phyloP scores from a whole-genome alignment of 2,329 filamentous ascomycete genomes.

The Phyllosticta citribraziliensis region DNA sequence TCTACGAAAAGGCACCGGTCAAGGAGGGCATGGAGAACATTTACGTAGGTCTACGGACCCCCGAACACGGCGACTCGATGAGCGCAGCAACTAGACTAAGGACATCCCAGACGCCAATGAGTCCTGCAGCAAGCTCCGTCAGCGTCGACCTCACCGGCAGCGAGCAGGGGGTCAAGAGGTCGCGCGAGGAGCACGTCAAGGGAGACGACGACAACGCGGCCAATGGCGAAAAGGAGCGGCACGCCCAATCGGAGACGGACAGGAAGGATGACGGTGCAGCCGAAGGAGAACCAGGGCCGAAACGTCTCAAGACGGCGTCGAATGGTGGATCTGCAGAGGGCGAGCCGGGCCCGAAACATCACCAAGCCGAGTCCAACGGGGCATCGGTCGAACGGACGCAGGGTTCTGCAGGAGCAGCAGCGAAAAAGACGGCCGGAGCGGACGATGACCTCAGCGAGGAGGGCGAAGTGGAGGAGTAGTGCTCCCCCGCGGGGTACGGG shows the following conservation, averaged over 20 bases:
- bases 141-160: slow-evolving; percentile 16
- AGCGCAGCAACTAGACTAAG: slow-evolving; percentile 22
- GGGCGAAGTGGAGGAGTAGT: slow-evolving; percentile 37
- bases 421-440: slow-evolving; percentile 3
- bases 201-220: slow-evolving; percentile 11
- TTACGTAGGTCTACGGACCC: slow-evolving; percentile 35
- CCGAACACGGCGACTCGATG: slow-evolving; percentile 24
- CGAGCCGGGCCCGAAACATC: not conserved
- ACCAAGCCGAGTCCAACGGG: not conserved
- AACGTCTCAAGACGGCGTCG: slow-evolving; percentile 11
- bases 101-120: slow-evolving; percentile 17
- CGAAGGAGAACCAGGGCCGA: slow-evolving; percentile 7
- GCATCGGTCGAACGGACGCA: slow-evolving; percentile 2
- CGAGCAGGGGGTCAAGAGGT: slow-evolving; percentile 19
- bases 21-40: slow-evolving; percentile 34
- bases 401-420: not conserved
- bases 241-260: not conserved
- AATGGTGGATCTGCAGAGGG: slow-evolving; percentile 1
- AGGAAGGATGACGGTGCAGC: not conserved
- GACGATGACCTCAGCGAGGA: slow-evolving; percentile 33
- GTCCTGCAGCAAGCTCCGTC: slow-evolving; percentile 13
- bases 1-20: slow-evolving; percentile 34
- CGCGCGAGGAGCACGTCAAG: slow-evolving; percentile 12
- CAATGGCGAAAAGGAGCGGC: not conserved
- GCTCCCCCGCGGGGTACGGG: slow-evolving; percentile 1